Evolutionary conservation across 768 basidiomycete species (phyloP), one percentile per base, ranked within the genome.

Genomic region (Leccinellum albellum): DNA sequence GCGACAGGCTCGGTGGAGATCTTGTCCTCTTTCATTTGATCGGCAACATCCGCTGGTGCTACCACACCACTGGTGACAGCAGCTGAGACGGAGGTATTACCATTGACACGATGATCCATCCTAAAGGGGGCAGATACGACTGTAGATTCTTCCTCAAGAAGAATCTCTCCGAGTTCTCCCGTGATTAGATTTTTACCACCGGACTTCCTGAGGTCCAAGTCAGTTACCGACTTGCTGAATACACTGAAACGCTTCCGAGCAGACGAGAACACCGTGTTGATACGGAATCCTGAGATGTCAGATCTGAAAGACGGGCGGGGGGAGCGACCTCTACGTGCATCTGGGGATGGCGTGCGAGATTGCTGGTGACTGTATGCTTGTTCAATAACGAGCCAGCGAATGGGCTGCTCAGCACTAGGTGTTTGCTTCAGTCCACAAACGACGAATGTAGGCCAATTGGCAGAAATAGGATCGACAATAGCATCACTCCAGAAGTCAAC

Each of bases 401-500:
- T 55, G 1, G 74, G 68, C 62, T 50, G 52, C 52, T 73, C 63
- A 10, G 51, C 47, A 24, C 49, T 55, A 2, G 60, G 44, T 6
- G 63, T 28, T 10, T 75, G 60, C 66, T 83, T 87, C 51, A 92
- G 79, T 67, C 85, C 85, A 69, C 86, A 88, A 14, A 91, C 67
- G 40, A 87, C 79, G 61, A 91, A 89, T 5, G 78, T 73, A 13
- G 88, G 89, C 88, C 86, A 90, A 44, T 74, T 70, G 1, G 77
- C 69, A 0, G 86, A 75, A 56, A 89, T 79, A 17, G 87, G 83
- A 64, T 92, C 89, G 15, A 85, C 73, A 31, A 91, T 66, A 2
- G 88, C 80, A 64, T 92, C 89, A 51, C 78, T 80, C 88, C 89
- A 91, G 66, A 90, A 90, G 69, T 92, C 89, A 53, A 91, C 73